A percentile compares a stretch with the other conserved stretches of the same genome.
Evolutionary conservation across 2,329 filamentous ascomycete genomes (phyloP).

Genomic region (Cercospora janseana): DNA sequence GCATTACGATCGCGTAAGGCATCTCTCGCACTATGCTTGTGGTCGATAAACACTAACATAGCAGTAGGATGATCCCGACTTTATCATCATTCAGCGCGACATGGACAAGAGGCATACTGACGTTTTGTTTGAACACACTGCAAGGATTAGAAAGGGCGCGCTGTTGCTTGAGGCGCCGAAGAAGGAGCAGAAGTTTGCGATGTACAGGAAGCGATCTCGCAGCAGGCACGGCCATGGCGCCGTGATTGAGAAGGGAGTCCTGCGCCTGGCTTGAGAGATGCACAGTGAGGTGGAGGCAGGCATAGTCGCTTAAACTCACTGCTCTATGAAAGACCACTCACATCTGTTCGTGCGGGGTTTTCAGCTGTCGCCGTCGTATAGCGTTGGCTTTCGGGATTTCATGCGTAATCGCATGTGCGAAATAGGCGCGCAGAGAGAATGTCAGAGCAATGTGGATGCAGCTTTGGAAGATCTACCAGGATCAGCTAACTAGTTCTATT

Average conservation of each 20-base stretch:
- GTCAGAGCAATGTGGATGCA: not conserved
- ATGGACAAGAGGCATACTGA: conserved; percentile 51
- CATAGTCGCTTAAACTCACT: too few relatives aligned
- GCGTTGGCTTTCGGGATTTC: too few relatives aligned
- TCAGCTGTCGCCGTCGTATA: too few relatives aligned
- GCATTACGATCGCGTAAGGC: conserved; percentile 49
- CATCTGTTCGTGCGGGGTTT: too few relatives aligned
- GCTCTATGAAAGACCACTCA: too few relatives aligned
- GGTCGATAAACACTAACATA: conserved; percentile 17
- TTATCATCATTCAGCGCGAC: conserved; percentile 51
- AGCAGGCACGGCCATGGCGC: conserved; percentile 29
- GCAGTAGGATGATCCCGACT: conserved; percentile 44
- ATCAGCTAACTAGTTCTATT: too few relatives aligned
- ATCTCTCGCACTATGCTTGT: not conserved
- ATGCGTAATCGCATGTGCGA: too few relatives aligned
- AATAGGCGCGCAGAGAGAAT: too few relatives aligned
- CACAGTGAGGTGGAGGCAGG: too few relatives aligned
- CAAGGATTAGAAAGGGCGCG: conserved; percentile 43
- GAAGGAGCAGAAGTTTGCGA: conserved; percentile 47
- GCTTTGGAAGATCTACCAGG: conserved; percentile 2
- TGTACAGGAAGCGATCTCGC: conserved; percentile 41
- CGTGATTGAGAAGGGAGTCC: conserved; percentile 24
- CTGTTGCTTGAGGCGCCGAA: conserved; percentile 45
- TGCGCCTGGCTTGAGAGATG: conserved; percentile 23
- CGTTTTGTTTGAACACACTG: conserved; percentile 52